Evolutionary conservation across 768 basidiomycete species (phyloP).

Genomic region (Mrakia gelida): DNA sequence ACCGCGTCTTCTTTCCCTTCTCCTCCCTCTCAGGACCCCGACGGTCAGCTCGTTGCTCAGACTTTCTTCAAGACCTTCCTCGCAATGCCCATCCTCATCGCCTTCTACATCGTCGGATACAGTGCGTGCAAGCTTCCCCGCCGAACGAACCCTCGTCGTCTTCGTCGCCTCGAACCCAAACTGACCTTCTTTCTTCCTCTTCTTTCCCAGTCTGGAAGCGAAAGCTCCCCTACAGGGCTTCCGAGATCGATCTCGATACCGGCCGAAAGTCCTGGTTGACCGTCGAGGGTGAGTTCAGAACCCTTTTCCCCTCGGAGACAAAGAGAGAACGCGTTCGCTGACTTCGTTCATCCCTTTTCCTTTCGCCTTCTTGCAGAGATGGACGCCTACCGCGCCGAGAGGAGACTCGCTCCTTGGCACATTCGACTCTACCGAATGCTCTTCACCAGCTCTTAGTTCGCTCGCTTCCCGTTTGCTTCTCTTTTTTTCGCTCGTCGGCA

Average conservation of each 20-base stretch:
- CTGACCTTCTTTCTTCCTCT: not conserved
- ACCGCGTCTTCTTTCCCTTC: not conserved
- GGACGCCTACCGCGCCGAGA: constrained; percentile 38
- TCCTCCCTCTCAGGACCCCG: constrained; percentile 2
- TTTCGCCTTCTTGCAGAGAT: constrained; percentile 34
- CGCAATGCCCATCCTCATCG: constrained; percentile 40
- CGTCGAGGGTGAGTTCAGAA: constrained; percentile 33
- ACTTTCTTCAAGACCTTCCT: constrained; percentile 44
- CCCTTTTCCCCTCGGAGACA: too few relatives aligned
- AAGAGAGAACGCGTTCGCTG: too few relatives aligned
- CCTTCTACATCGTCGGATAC: constrained; percentile 35
- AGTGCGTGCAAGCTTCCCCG: not conserved
- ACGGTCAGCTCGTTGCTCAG: constrained; percentile 28
- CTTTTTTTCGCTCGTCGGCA: not conserved
- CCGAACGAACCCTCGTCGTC: not conserved
- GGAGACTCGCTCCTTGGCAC: constrained; percentile 38
- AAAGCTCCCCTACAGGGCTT: constrained; percentile 36
- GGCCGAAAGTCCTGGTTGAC: constrained; percentile 44
- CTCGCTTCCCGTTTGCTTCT: not conserved
- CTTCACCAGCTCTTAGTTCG: constrained; percentile 35
- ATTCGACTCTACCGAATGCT: constrained; percentile 40
- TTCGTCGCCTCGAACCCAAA: not conserved
- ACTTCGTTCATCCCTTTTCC: not conserved
- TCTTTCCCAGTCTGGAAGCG: constrained; percentile 39
- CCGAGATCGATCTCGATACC: constrained; percentile 44